Percentiles rank a stretch among this genome's conserved stretches.
Conservation (phyloP, 495 filamentous ascomycete genomes). For the Podospora tetraspora region DNA sequence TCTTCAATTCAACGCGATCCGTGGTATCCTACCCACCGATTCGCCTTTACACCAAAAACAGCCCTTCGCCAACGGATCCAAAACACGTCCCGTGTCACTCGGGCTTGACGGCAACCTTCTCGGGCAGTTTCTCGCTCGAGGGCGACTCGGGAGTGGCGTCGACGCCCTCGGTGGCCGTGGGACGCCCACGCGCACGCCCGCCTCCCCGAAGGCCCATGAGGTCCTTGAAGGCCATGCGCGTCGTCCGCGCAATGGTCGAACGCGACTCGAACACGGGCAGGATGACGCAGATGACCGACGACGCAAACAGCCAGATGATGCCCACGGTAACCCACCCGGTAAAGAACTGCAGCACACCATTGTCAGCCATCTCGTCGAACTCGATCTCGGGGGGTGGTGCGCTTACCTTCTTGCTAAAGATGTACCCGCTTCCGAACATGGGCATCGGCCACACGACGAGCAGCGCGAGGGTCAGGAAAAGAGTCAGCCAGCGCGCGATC, state of each 20-base stretch:
- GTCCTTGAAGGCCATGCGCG: conserved; percentile 5
- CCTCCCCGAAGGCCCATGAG: conserved; percentile 2
- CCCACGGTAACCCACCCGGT: conserved; percentile 13
- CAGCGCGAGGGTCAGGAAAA: not conserved
- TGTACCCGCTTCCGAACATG: conserved; percentile 12
- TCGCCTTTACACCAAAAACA: too few relatives aligned
- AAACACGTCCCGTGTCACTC: not conserved
- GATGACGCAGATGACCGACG: conserved; percentile 1
- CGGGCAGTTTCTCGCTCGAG: conserved; percentile 1
- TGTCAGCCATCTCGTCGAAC: not conserved
- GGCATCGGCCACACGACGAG: conserved; percentile 14
- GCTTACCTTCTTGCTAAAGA: conserved; percentile 12
- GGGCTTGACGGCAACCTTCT: conserved; percentile 1
- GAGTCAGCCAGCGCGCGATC: conserved; percentile 9
- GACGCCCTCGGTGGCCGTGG: conserved; percentile 5
- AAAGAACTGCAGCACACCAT: conserved; percentile 7
- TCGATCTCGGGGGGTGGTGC: not conserved
- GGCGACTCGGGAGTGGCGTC: conserved; percentile 1
- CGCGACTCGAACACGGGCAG: conserved; percentile 4
- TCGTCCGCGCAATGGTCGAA: conserved; percentile 3
- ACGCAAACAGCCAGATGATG: conserved; percentile 12
- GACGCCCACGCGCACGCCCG: not conserved
- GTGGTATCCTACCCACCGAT: too few relatives aligned
- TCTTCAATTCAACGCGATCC: not conserved
- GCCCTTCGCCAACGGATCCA: too few relatives aligned